Conservation (phyloP, 768 basidiomycete species). For the Suillus brevipes region DNA sequence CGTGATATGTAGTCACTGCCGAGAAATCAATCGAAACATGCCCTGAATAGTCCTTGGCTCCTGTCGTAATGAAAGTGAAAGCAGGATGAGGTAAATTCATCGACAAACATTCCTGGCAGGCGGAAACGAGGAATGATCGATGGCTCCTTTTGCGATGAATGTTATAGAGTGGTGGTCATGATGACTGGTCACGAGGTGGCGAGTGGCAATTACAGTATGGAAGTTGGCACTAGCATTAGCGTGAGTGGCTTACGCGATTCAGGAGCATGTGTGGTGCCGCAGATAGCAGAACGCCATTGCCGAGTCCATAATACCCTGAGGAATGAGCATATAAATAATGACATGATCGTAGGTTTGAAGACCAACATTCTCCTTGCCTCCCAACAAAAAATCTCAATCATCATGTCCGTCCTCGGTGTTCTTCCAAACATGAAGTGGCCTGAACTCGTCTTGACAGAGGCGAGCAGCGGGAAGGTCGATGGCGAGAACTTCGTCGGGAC, state of each 20-base stretch:
- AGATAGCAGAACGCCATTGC: not conserved
- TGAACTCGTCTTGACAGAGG: not conserved
- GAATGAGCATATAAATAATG: not conserved
- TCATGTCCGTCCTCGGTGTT: not conserved
- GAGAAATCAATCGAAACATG: no score
- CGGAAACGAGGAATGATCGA: not conserved
- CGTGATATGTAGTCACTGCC: no score
- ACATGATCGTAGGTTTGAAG: not conserved
- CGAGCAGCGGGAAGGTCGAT: not conserved
- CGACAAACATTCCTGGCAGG: not conserved
- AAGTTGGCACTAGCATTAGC: not conserved
- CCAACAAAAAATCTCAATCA: not conserved
- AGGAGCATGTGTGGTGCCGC: no score
- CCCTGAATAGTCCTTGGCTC: no score
- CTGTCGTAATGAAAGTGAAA: no score
- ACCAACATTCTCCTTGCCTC: not conserved
- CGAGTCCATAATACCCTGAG: no score
- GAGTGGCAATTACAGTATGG: not conserved
- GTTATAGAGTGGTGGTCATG: not conserved
- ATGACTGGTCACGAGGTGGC: not conserved
- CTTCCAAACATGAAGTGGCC: fast-evolving
- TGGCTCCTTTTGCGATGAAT: not conserved
- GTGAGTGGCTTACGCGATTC: not conserved
- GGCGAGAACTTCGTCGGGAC: not conserved
- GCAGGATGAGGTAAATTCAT: not conserved